A percentile compares a stretch with the other conserved stretches of the same genome.
Evolutionary conservation across 148 eudicot species (phyloP).

Genomic region (Vaccinium corymbosum): DNA sequence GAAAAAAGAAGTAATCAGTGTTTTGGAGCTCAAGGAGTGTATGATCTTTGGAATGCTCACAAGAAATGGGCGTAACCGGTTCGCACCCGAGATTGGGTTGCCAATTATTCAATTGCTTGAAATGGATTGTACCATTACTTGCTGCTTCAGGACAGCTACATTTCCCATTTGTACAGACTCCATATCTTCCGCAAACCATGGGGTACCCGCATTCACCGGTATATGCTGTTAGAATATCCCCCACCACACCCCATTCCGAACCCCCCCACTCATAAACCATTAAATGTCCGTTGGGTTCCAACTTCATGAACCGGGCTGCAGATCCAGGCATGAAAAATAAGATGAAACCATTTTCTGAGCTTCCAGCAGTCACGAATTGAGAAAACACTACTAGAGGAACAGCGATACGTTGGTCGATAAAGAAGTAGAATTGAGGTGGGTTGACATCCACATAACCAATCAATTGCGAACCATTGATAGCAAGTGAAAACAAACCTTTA

Average conservation of each 20-base stretch:
- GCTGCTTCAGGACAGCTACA: constrained; percentile 27
- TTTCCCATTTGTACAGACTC: constrained; percentile 23
- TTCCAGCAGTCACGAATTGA: not conserved
- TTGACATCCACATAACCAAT: not conserved
- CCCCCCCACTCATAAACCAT: constrained; percentile 23
- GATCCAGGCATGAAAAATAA: constrained; percentile 1
- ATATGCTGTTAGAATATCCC: constrained; percentile 4
- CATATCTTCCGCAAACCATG: constrained; percentile 25
- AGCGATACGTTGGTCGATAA: not conserved
- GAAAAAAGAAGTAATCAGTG: constrained; percentile 16
- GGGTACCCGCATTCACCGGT: constrained; percentile 26
- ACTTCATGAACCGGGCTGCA: constrained; percentile 21
- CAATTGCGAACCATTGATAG: not conserved
- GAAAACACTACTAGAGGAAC: not conserved
- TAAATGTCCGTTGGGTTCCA: constrained; percentile 29
- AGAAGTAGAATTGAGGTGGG: constrained; percentile 9
- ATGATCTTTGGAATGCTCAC: constrained; percentile 15
- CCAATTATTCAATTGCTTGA: constrained; percentile 8
- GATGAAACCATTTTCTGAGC: constrained; percentile 5
- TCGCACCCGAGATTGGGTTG: constrained; percentile 29
- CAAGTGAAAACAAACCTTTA: constrained; percentile 8
- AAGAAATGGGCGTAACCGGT: constrained; percentile 13
- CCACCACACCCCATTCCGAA: constrained; percentile 14
- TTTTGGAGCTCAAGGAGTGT: constrained; percentile 18
- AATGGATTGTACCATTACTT: constrained; percentile 1